phyloP scores from a whole-genome alignment of 805 yeast genomes.

The Tetrapisispora fleetii region DNA sequence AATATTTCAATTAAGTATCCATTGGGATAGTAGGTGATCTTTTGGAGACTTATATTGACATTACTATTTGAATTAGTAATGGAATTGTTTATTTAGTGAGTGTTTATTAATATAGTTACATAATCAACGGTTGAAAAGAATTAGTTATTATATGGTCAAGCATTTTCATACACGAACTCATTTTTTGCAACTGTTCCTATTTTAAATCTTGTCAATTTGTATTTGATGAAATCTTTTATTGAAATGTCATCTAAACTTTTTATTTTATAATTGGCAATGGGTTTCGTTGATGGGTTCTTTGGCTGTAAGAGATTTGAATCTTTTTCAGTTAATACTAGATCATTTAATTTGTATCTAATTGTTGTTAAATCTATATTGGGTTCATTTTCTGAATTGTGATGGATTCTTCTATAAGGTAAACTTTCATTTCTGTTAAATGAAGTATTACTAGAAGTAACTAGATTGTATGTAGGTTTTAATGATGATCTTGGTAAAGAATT shows the following conservation, averaged over 20 bases:
- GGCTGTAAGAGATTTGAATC: background rate
- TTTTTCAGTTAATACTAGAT: background rate
- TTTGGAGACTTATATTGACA: too few species aligned
- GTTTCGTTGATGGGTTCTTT: background rate
- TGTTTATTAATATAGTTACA: background rate
- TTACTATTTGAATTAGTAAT: too few species aligned
- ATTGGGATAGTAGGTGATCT: too few species aligned
- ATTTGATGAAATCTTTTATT: conserved; percentile 1
- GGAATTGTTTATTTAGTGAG: too few species aligned
- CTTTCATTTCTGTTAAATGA: background rate
- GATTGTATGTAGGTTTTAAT: background rate
- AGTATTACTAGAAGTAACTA: background rate
- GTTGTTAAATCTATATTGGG: background rate
- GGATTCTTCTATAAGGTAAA: background rate
- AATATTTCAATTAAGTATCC: too few species aligned
- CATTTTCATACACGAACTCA: background rate
- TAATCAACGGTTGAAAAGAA: too few species aligned
- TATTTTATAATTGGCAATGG: background rate
- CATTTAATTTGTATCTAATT: background rate
- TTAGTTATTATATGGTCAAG: too few species aligned
- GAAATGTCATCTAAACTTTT: conserved; percentile 3
- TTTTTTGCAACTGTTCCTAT: background rate
- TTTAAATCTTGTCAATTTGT: conserved; percentile 1
- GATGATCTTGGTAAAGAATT: background rate
- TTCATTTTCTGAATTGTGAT: background rate